Percentiles rank a stretch among this genome's conserved stretches.
Evolutionary conservation across 2,329 filamentous ascomycete genomes (phyloP).

Genomic region (Talaromyces sp.): DNA sequence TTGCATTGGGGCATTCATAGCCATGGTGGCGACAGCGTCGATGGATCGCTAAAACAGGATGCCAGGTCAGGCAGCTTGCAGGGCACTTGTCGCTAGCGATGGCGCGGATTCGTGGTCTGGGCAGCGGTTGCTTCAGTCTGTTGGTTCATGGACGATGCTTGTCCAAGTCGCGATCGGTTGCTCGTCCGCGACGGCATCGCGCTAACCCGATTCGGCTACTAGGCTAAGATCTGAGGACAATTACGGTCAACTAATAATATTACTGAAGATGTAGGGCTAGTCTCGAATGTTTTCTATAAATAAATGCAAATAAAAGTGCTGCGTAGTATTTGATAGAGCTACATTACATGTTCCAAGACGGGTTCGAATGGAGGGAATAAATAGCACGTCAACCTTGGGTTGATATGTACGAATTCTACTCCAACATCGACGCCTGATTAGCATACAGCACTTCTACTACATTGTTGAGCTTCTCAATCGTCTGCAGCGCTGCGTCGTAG

Average conservation of each 20-base stretch:
- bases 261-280: background rate
- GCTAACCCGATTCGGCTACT: conserved; percentile 9
- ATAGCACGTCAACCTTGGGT: background rate
- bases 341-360: conserved; percentile 1
- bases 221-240: background rate
- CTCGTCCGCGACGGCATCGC: conserved; percentile 1
- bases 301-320: background rate
- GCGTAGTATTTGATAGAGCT: background rate
- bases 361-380: background rate
- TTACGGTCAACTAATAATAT: background rate
- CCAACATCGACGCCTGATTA: conserved; percentile 91
- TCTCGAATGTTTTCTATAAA: background rate
- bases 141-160: background rate
- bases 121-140: background rate
- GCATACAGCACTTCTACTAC: conserved; percentile 97
- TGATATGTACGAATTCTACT: conserved; percentile 52
- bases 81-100: background rate
- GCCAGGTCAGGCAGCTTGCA: background rate
- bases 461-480: conserved; percentile 93
- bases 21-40: conserved; percentile 6
- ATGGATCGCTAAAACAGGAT: background rate
- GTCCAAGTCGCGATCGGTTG: conserved; percentile 9
- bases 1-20: conserved; percentile 39
- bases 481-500: conserved; percentile 89
- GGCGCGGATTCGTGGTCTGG: background rate